These are phyloP conservation scores for Guadua angustifolia DNA, from an alignment of 176 grass and related monocot species.

Conservation along the genomic window DNA sequence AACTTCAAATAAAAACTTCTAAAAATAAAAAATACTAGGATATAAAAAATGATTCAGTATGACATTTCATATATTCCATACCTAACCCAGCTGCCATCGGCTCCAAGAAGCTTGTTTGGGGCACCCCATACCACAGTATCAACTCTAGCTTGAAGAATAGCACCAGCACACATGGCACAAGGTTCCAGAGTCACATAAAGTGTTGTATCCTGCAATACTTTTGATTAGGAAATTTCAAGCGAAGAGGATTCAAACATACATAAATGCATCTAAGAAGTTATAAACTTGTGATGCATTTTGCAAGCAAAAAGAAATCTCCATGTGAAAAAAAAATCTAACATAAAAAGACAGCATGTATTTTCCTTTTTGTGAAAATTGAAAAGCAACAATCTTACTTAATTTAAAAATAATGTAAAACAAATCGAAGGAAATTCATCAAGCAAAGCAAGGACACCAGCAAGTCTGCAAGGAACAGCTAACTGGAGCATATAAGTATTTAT, in stretches of 20 bases:
- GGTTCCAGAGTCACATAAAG: slow-evolving; percentile 97
- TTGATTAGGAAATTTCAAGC: slow-evolving; percentile 26
- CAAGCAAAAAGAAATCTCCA: not conserved
- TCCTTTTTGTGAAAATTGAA: not conserved
- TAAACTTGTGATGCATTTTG: slow-evolving; percentile 6
- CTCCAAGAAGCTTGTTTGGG: slow-evolving; percentile 91
- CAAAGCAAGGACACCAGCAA: not conserved
- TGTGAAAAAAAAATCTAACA: slow-evolving; percentile 20
- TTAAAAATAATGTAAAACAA: slow-evolving; percentile 7
- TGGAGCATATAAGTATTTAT: slow-evolving; percentile 15
- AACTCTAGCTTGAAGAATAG: slow-evolving; percentile 93
- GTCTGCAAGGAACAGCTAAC: not conserved
- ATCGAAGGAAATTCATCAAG: not conserved
- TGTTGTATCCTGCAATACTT: slow-evolving; percentile 71
- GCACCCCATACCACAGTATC: slow-evolving; percentile 97
- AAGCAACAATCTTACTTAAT: not conserved
- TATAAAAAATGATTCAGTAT: slow-evolving; percentile 4
- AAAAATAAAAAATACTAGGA: not conserved
- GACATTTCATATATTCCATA: slow-evolving; percentile 48
- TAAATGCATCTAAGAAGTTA: slow-evolving; percentile 24
- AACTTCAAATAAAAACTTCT: not conserved
- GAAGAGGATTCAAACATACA: slow-evolving; percentile 8
- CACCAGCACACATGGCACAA: slow-evolving; percentile 95
- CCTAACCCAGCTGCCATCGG: slow-evolving; percentile 99
- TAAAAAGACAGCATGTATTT: not conserved